A percentile compares a stretch with the other conserved stretches of the same genome.
These are phyloP conservation scores for Solanum pinnatisectum DNA, from an alignment of 257 asterid species.

Conservation along the genomic window DNA sequence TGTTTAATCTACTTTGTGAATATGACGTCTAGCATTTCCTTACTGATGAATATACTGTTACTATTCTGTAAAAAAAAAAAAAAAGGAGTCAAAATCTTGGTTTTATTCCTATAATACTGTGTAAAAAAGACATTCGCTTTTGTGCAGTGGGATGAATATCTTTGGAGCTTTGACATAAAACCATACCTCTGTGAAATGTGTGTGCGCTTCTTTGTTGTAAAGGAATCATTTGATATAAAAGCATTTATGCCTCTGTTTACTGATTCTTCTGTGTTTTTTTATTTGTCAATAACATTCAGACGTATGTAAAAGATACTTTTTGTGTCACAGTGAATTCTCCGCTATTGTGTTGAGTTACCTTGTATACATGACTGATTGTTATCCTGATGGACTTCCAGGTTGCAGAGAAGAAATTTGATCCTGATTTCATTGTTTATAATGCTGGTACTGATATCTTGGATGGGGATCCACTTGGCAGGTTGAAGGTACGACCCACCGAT, in stretches of 20 bases:
- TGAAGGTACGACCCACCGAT: slow-evolving; percentile 43
- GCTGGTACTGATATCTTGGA: slow-evolving; percentile 93
- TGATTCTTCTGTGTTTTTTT: not conserved
- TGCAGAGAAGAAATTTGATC: slow-evolving; percentile 48
- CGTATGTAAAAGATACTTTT: not conserved
- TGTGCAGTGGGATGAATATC: not conserved
- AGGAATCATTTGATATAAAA: not conserved
- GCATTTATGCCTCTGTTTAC: not conserved
- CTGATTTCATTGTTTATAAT: slow-evolving; percentile 78
- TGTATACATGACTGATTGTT: not conserved
- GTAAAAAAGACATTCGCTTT: not conserved
- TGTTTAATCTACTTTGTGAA: not conserved
- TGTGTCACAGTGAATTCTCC: not conserved
- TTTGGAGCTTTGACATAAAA: not conserved
- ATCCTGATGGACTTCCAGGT: slow-evolving; percentile 37
- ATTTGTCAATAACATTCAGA: not conserved
- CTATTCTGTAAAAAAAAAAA: not conserved
- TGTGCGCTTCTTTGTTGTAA: not conserved
- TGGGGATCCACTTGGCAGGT: slow-evolving; percentile 87
- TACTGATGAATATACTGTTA: not conserved
- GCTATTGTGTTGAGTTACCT: not conserved
- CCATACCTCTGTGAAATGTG: not conserved
- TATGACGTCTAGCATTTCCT: not conserved
- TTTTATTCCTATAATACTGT: not conserved
- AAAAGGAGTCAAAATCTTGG: not conserved